Evolutionary conservation across 164 flowering plant genomes (phyloP), one percentile per base, ranked within the genome.

Genomic region (Platanus orientalis): DNA sequence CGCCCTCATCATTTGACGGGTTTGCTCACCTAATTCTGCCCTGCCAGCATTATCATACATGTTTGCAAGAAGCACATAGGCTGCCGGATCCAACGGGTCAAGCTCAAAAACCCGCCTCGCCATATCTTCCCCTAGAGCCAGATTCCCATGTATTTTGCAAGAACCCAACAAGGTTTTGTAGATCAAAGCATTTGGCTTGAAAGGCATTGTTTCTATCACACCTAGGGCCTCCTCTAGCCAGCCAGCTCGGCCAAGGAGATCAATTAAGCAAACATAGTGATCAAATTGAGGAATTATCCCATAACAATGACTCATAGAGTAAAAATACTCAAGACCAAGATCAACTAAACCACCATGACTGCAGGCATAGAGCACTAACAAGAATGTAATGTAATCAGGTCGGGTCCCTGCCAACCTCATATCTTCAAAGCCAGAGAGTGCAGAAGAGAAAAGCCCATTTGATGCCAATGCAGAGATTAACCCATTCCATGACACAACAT

Each of bases 401-500:
- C 69, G 21, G 23, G 69, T 64, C 23, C 81, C 83, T 19, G 72
- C 64, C 55, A 78, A 51, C 60, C 68, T 75, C 92, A 84, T 84
- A 40, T 81, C 85, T 57, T 80, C 86, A 54, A 84, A 86, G 42
- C 77, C 26, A n/a, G 81, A 75, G 54, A 84, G 75, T 29, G 88
- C 79, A 54, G 66, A 48, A 0, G 78, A 68, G 58, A 77, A 65
- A 52, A 66, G 27, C 20, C 85, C 82, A 62, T 76, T 78, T 50
- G 80, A 76, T 42, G 85, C 85, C 58, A 82, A 75, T n/a, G 79
- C 82, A 26, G 71, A 69, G 66, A 86, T 81, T 72, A 86, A 68
- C 6, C 76, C 82, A 63, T 86, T 86, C 83, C 84, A 83, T 23
- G 91, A 82, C 10, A 80, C 82, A 24, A 71, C 71, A 67, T 83